phyloP scores from a whole-genome alignment of 2,329 filamentous ascomycete species.

The Triangularia verruculosa region DNA sequence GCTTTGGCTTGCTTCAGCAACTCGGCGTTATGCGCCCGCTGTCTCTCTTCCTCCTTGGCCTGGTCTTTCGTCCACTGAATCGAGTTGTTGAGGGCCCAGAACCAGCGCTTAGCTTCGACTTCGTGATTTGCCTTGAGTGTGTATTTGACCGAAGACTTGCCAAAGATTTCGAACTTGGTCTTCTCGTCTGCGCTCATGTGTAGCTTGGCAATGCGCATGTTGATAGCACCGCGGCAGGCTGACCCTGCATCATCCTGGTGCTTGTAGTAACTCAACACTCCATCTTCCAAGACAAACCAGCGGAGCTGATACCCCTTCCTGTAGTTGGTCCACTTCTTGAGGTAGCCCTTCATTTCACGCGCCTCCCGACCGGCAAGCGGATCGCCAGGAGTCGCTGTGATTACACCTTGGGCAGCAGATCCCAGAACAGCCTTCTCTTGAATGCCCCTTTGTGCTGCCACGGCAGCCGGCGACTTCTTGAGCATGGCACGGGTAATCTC shows the following conservation, averaged over 20 bases:
- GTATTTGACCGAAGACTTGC: slow-evolving; percentile 98
- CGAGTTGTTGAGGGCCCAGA: slow-evolving; percentile 97
- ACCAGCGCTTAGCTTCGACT: slow-evolving; percentile 97
- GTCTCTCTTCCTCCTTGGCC: slow-evolving; percentile 81
- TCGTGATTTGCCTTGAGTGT: slow-evolving; percentile 97
- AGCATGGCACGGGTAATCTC: slow-evolving; percentile 83
- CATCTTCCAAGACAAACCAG: slow-evolving; percentile 98
- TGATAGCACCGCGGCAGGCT: slow-evolving; percentile 94
- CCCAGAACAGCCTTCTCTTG: slow-evolving; percentile 96
- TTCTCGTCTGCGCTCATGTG: slow-evolving; percentile 98
- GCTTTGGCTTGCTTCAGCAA: slow-evolving; percentile 75
- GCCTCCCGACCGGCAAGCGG: slow-evolving; percentile 76
- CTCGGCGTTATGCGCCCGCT: slow-evolving; percentile 71
- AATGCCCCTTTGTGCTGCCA: slow-evolving; percentile 89
- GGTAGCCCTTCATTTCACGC: slow-evolving; percentile 95
- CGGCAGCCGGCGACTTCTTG: slow-evolving; percentile 91
- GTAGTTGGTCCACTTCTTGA: slow-evolving; percentile 99
- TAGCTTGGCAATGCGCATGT: slow-evolving; percentile 93
- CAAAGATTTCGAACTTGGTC: slow-evolving; percentile 94
- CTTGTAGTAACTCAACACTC: slow-evolving; percentile 97
- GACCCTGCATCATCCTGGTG: slow-evolving; percentile 96
- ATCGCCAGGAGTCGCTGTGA: slow-evolving; percentile 54
- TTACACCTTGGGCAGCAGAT: slow-evolving; percentile 58
- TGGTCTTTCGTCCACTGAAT: slow-evolving; percentile 99
- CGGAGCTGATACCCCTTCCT: slow-evolving; percentile 93